These are phyloP conservation scores for Zymoseptoria brevis DNA, from an alignment of 2,329 filamentous ascomycete genomes.

Conservation along the genomic window DNA sequence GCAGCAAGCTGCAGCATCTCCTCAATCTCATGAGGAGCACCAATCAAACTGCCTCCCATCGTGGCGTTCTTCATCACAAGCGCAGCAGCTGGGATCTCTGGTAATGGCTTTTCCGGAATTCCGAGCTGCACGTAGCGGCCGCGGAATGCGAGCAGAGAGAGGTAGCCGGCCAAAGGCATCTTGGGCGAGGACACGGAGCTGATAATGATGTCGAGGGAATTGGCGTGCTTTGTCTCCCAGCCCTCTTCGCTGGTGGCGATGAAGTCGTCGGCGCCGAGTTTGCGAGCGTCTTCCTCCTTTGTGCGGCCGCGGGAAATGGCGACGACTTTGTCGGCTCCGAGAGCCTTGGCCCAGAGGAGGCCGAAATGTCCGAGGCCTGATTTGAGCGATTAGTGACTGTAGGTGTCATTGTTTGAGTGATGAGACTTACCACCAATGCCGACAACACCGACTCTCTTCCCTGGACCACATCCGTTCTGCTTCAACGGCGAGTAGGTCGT, in stretches of 20 bases:
- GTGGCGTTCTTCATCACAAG: constrained; percentile 49
- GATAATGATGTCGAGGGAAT: constrained; percentile 50
- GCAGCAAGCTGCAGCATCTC: constrained; percentile 55
- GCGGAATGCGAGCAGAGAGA: constrained; percentile 50
- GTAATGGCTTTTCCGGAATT: constrained; percentile 50
- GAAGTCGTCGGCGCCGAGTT: constrained; percentile 52
- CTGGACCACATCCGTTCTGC: constrained; percentile 58
- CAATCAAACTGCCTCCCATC: constrained; percentile 40
- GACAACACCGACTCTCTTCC: constrained; percentile 62
- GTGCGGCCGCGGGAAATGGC: constrained; percentile 53
- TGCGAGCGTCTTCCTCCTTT: constrained; percentile 53
- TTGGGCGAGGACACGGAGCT: constrained; percentile 49
- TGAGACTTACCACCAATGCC: constrained; percentile 68
- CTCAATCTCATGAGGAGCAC: constrained; percentile 48
- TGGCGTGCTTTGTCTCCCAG: constrained; percentile 49
- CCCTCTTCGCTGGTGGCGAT: constrained; percentile 49
- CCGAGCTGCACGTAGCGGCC: constrained; percentile 60
- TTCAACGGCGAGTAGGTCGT: constrained; percentile 64
- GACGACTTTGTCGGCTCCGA: constrained; percentile 60
- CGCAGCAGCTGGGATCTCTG: constrained; percentile 48
- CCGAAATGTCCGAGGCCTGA: constrained; percentile 62
- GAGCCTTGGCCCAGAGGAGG: constrained; percentile 59
- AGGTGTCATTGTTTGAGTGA: too few relatives aligned
- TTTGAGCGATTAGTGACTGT: too few relatives aligned
- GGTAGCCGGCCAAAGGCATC: constrained; percentile 58